A percentile compares a stretch with the other conserved stretches of the same genome.
phyloP scores from a whole-genome alignment of 2,329 filamentous ascomycete genomes.

The Trichoderma brevicompactum region DNA sequence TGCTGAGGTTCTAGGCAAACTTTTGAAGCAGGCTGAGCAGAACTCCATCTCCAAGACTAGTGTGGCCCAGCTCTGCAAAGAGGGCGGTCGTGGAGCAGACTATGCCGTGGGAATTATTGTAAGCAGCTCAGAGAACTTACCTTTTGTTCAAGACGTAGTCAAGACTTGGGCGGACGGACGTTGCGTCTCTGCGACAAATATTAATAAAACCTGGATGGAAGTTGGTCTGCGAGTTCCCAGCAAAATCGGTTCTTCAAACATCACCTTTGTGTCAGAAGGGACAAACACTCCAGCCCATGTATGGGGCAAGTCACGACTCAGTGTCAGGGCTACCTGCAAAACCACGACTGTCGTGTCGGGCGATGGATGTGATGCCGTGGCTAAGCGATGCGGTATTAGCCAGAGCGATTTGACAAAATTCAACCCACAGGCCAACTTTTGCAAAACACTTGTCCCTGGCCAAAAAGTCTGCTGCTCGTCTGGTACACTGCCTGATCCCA shows the following conservation, averaged over 20 bases:
- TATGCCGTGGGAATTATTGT: conserved; percentile 40
- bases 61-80: too few relatives aligned
- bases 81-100: conserved; percentile 13
- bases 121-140: conserved; percentile 35
- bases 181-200: conserved; percentile 31
- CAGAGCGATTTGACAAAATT: conserved; percentile 38
- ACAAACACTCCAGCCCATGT: neutral
- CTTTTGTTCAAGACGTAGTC: conserved; percentile 36
- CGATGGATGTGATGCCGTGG: conserved; percentile 40
- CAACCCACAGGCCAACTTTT: conserved; percentile 38
- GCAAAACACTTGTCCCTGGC: conserved; percentile 32
- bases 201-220: conserved; percentile 31
- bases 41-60: too few relatives aligned
- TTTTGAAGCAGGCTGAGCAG: too few relatives aligned
- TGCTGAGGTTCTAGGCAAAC: conserved; percentile 28
- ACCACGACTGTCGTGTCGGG: conserved; percentile 34
- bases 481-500: conserved; percentile 32
- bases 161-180: conserved; percentile 35
- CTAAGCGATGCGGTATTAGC: conserved; percentile 41
- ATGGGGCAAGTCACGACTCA: conserved; percentile 27
- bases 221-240: conserved; percentile 32
- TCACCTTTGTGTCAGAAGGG: conserved; percentile 9
- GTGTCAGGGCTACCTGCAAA: conserved; percentile 32
- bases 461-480: conserved; percentile 33
- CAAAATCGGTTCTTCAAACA: conserved; percentile 26